Conservation (phyloP, 169 alveolate genomes). For the Plasmodium billcollinsi region DNA sequence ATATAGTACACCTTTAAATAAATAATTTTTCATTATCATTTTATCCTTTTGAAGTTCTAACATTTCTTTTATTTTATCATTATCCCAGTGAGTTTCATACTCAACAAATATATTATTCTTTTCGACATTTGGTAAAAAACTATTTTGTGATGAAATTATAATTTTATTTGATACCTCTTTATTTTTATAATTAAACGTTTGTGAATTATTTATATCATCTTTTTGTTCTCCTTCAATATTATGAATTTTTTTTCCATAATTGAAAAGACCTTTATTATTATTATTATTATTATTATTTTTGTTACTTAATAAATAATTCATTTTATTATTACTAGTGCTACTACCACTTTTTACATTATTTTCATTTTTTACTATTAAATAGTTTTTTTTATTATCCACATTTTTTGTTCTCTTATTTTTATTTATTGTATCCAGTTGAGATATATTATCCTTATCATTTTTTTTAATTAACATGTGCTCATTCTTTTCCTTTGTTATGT, state of each 20-base stretch:
- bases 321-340: neutral
- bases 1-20: conserved; percentile 57
- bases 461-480: neutral
- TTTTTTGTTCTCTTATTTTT: neutral
- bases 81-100: conserved; percentile 56
- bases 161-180: neutral
- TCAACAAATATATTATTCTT: conserved; percentile 31
- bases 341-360: neutral
- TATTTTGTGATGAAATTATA: neutral
- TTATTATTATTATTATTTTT: neutral
- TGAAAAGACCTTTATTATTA: neutral
- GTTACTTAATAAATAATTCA: neutral
- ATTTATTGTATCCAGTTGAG: no score
- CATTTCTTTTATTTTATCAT: conserved; percentile 46
- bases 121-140: neutral
- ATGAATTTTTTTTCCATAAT: neutral
- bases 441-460: neutral
- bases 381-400: neutral
- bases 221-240: neutral
- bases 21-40: conserved; percentile 8
- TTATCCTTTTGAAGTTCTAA: conserved; percentile 8
- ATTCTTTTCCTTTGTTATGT: neutral
- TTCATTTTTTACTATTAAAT: neutral
- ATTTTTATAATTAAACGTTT: neutral
- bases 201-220: neutral